Percentiles rank a stretch among this genome's conserved stretches.
Evolutionary conservation across 495 filamentous ascomycete genomes (phyloP).

Genomic region (Aspergillus mulundensis): DNA sequence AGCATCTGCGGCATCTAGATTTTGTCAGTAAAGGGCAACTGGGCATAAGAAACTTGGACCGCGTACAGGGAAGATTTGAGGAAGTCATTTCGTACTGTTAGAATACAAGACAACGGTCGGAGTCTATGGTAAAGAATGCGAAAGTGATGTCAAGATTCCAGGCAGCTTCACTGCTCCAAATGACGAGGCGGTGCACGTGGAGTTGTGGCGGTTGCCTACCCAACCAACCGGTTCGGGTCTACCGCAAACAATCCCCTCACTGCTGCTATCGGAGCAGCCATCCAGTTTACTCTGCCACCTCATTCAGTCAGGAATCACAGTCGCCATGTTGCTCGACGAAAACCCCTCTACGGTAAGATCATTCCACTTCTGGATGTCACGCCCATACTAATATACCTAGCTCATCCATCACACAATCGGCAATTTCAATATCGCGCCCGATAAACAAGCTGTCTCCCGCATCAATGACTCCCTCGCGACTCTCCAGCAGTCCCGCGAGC

Average conservation of each 20-base stretch:
- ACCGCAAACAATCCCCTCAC: conserved; percentile 16
- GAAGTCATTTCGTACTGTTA: conserved; percentile 48
- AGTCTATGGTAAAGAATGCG: background rate
- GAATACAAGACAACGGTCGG: background rate
- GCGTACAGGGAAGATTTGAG: conserved; percentile 69
- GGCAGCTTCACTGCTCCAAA: conserved; percentile 2
- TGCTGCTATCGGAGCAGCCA: too few species aligned
- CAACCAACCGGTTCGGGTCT: conserved; percentile 33
- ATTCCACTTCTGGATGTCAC: background rate
- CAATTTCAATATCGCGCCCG: conserved; percentile 91
- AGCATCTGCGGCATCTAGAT: conserved; percentile 88
- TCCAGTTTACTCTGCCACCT: background rate
- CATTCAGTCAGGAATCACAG: background rate
- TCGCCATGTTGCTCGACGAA: conserved; percentile 93
- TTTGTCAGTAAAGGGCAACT: conserved; percentile 16
- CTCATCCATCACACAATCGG: conserved; percentile 84
- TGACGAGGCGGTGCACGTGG: conserved; percentile 40
- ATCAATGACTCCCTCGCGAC: conserved; percentile 78
- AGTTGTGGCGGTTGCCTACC: conserved; percentile 47
- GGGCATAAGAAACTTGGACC: conserved; percentile 14
- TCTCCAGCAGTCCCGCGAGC: conserved; percentile 71
- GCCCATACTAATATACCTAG: conserved; percentile 38
- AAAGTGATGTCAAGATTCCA: conserved; percentile 5
- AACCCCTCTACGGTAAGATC: conserved; percentile 73
- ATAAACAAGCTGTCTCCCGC: conserved; percentile 80